Conservation (phyloP, 495 filamentous ascomycete genomes). For the Hyphodiscus hymeniophilus region DNA sequence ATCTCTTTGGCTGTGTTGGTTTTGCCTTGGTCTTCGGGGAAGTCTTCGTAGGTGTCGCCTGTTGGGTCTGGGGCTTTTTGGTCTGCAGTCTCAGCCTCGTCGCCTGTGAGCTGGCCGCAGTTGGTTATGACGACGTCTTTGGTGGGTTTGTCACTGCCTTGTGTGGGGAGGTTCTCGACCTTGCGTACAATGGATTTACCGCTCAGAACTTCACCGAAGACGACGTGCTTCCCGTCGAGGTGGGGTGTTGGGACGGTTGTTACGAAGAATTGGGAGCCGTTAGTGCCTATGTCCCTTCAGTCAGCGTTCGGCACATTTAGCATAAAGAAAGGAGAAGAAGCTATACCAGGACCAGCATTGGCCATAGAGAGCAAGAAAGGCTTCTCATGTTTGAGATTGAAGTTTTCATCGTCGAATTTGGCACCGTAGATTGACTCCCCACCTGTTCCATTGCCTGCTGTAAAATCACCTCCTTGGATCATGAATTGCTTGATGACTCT, state of each 20-base stretch:
- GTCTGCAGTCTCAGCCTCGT: constrained; percentile 52
- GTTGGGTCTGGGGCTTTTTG: constrained; percentile 65
- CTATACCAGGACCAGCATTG: constrained; percentile 86
- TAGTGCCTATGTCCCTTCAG: constrained; percentile 52
- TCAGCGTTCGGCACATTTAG: not conserved
- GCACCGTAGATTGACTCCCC: constrained; percentile 97
- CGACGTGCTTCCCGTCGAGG: constrained; percentile 94
- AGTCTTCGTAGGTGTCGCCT: constrained; percentile 93
- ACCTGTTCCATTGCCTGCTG: constrained; percentile 85
- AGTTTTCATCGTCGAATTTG: constrained; percentile 98
- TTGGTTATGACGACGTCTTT: constrained; percentile 66
- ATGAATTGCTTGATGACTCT: constrained; percentile 98
- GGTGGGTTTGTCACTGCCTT: constrained; percentile 68
- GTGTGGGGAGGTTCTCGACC: constrained; percentile 79
- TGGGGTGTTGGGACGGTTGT: constrained; percentile 92
- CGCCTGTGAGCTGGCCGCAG: constrained; percentile 75
- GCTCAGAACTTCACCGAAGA: constrained; percentile 90
- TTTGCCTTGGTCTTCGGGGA: constrained; percentile 63
- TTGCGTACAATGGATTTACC: constrained; percentile 88
- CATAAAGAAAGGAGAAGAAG: not conserved
- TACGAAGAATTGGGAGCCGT: constrained; percentile 97
- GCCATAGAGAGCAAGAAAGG: constrained; percentile 96
- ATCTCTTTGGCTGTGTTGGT: constrained; percentile 52
- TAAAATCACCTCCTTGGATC: constrained; percentile 99
- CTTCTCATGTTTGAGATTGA: constrained; percentile 84